Conservation (phyloP, 2,329 filamentous ascomycete species). For the Venturia nashicola region DNA sequence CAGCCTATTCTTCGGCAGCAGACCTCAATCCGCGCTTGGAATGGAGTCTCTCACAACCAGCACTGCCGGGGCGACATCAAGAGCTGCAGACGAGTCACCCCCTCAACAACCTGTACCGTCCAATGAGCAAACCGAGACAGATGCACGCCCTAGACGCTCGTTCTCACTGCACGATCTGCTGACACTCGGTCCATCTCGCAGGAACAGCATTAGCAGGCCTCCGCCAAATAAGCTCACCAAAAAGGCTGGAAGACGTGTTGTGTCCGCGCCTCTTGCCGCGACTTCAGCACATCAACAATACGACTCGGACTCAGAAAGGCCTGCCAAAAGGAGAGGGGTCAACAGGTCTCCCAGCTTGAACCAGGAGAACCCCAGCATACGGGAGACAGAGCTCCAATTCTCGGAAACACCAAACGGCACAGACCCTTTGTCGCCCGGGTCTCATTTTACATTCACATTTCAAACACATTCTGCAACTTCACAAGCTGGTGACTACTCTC, state of each 20-base stretch:
- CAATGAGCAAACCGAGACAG: not conserved
- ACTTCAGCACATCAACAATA: not conserved
- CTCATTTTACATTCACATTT: slow-evolving; percentile 13
- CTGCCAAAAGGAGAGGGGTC: slow-evolving; percentile 25
- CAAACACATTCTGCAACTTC: not conserved
- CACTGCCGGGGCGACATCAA: not conserved
- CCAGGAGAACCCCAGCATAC: not conserved
- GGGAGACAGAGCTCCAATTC: not conserved
- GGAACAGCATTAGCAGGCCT: not conserved
- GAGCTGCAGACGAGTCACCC: not conserved
- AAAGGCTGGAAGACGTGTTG: not conserved
- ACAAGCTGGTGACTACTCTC: slow-evolving; percentile 1
- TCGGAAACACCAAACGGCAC: not conserved
- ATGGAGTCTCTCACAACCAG: slow-evolving; percentile 13
- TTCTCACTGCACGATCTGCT: slow-evolving; percentile 33
- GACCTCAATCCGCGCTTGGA: slow-evolving; percentile 25
- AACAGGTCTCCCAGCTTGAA: slow-evolving; percentile 26
- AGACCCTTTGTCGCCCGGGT: not conserved
- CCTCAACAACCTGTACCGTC: not conserved
- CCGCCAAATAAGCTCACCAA: slow-evolving; percentile 2
- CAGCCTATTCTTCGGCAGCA: slow-evolving; percentile 25
- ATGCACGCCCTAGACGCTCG: slow-evolving; percentile 28
- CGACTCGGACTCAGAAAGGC: slow-evolving; percentile 12
- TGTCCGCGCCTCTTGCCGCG: not conserved
- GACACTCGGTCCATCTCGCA: slow-evolving; percentile 7